Evolutionary conservation across 192 early-diverging fungal genomes (phyloP).

Genomic region (Phlyctochytrium bullatum): DNA sequence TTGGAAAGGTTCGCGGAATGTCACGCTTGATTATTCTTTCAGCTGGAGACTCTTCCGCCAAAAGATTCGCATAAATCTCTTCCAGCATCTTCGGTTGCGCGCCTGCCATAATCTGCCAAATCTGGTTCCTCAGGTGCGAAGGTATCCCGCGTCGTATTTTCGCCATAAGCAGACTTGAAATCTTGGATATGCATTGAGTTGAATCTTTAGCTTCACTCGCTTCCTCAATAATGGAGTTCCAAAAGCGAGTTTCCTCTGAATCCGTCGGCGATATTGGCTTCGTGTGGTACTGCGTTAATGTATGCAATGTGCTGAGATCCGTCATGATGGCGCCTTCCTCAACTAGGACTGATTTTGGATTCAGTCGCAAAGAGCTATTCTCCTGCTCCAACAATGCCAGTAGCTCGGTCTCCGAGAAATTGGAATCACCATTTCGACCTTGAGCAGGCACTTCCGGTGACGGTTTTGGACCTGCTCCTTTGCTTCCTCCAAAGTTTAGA

Average conservation of each 20-base stretch:
- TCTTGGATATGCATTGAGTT: constrained; percentile 9
- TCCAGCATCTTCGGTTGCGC: constrained; percentile 69
- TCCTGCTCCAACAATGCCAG: constrained; percentile 28
- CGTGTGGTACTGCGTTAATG: constrained; percentile 12
- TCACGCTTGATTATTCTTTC: constrained; percentile 82
- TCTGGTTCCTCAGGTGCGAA: constrained; percentile 69
- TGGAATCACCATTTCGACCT: too few relatives aligned
- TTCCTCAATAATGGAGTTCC: constrained; percentile 30
- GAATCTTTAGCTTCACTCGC: constrained; percentile 11
- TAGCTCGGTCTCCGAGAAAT: constrained; percentile 8
- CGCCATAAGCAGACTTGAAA: constrained; percentile 50
- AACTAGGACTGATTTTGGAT: constrained; percentile 35
- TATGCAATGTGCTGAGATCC: constrained; percentile 15
- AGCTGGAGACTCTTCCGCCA: constrained; percentile 54
- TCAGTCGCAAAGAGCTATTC: constrained; percentile 28
- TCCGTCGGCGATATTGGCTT: neutral
- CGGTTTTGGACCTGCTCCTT: too few relatives aligned
- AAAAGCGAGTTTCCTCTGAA: constrained; percentile 28
- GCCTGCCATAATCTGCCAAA: constrained; percentile 85
- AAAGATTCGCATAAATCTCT: constrained; percentile 64
- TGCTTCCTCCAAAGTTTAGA: too few relatives aligned
- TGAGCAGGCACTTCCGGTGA: too few relatives aligned
- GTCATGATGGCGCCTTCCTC: constrained; percentile 24
- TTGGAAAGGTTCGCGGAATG: constrained; percentile 83
- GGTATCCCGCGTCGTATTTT: constrained; percentile 80